phyloP scores from a whole-genome alignment of 2,329 filamentous ascomycete genomes.

The Hypocreales sp. region DNA sequence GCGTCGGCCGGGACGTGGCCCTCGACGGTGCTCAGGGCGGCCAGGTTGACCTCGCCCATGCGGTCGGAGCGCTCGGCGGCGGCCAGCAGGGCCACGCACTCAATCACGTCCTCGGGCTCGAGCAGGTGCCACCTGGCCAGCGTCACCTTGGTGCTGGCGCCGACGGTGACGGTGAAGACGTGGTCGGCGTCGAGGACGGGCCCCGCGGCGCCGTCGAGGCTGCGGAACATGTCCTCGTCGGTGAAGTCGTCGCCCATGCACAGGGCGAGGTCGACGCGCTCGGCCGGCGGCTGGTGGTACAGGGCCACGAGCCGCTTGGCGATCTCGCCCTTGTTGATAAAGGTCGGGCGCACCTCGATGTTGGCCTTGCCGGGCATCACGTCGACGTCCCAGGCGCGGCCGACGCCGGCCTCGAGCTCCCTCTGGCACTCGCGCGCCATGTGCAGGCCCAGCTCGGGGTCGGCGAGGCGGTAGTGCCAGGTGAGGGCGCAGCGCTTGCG shows the following conservation, averaged over 20 bases:
- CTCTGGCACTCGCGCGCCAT: conserved; percentile 71
- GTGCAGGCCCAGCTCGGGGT: conserved; percentile 69
- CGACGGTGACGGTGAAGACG: conserved; percentile 83
- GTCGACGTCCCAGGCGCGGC: conserved; percentile 74
- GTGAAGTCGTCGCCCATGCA: conserved; percentile 94
- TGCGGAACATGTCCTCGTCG: conserved; percentile 92
- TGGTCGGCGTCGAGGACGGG: conserved; percentile 41
- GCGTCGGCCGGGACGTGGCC: conserved; percentile 30
- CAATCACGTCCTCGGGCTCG: conserved; percentile 78
- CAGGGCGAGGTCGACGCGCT: conserved; percentile 66
- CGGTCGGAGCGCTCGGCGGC: conserved; percentile 25
- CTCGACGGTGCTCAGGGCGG: conserved; percentile 35
- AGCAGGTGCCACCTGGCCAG: conserved; percentile 80
- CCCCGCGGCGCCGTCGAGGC: conserved; percentile 46
- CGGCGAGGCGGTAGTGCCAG: conserved; percentile 90
- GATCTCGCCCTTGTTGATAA: conserved; percentile 97
- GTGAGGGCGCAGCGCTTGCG: conserved; percentile 87
- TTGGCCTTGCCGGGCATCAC: conserved; percentile 97
- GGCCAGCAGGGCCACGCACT: conserved; percentile 41
- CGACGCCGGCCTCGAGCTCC: conserved; percentile 63
- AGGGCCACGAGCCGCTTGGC: conserved; percentile 65
- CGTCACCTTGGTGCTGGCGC: conserved; percentile 82
- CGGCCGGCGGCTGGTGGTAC: conserved; percentile 40
- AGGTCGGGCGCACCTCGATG: conserved; percentile 87
- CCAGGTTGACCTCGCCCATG: conserved; percentile 38